A percentile compares a stretch with the other conserved stretches of the same genome.
Conservation (phyloP, 768 basidiomycete species). For the Tricholoma saponaceum region DNA sequence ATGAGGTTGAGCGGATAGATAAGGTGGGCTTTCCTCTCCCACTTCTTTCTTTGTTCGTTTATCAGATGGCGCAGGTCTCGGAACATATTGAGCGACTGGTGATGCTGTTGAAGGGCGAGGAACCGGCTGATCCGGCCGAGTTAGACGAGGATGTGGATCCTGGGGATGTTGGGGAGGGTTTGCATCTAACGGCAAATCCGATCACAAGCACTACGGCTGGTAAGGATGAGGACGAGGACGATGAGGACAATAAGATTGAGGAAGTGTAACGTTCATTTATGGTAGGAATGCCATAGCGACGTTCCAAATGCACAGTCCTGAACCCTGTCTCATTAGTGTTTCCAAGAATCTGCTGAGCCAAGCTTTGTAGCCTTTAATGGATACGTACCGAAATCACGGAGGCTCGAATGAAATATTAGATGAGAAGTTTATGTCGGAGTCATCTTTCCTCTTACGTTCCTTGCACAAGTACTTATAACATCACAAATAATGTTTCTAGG, state of each 20-base stretch:
- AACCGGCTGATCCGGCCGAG: slow-evolving; percentile 47
- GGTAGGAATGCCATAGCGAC: background rate
- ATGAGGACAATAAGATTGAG: slow-evolving; percentile 71
- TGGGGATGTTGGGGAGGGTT: slow-evolving; percentile 15
- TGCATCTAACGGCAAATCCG: slow-evolving; percentile 12
- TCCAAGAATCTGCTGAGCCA: too few species aligned
- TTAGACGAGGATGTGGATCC: slow-evolving; percentile 25
- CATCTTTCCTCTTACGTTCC: too few species aligned
- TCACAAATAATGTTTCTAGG: too few species aligned
- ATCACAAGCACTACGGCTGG: slow-evolving; percentile 15
- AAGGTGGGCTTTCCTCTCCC: slow-evolving; percentile 43
- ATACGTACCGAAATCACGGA: too few species aligned
- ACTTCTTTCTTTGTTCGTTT: background rate
- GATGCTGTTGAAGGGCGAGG: slow-evolving; percentile 76
- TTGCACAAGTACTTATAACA: too few species aligned
- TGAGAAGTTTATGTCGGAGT: background rate
- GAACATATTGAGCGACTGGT: slow-evolving; percentile 90
- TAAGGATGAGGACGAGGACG: slow-evolving; percentile 32
- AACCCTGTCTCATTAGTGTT: too few species aligned
- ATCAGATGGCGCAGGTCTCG: slow-evolving; percentile 50
- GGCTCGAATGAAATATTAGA: too few species aligned
- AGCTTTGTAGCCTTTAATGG: too few species aligned
- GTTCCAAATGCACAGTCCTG: too few species aligned
- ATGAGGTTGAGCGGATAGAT: slow-evolving; percentile 76
- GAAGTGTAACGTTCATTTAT: slow-evolving; percentile 50